Conservation (phyloP, 1,284 basidiomycete species). For the Lentinula novae-zelandiae region DNA sequence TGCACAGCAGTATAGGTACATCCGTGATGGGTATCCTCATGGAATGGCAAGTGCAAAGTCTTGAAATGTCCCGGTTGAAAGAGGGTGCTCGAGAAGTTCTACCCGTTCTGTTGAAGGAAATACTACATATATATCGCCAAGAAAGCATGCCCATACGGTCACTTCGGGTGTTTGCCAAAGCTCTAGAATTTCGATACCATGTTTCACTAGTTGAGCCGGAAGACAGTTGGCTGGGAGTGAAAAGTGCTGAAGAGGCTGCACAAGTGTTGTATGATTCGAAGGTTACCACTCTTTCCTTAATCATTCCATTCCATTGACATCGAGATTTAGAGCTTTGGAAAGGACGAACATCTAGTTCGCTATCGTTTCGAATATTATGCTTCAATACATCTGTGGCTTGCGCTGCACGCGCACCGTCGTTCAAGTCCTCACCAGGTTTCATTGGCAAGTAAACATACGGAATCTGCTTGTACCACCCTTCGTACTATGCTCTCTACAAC, state of each 20-base stretch:
- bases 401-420: constrained; percentile 57
- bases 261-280: constrained; percentile 34
- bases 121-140: constrained; percentile 44
- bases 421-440: constrained; percentile 36
- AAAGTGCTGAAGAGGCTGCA: constrained; percentile 39
- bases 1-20: constrained; percentile 17
- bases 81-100: constrained; percentile 41
- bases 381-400: constrained; percentile 57
- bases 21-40: constrained; percentile 50
- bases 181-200: constrained; percentile 48
- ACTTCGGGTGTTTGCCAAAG: constrained; percentile 47
- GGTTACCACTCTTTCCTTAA: constrained; percentile 29
- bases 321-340: constrained; percentile 26
- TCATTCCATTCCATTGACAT: constrained; percentile 19
- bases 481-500: constrained; percentile 24
- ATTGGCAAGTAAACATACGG: constrained; percentile 41
- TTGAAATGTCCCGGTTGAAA: constrained; percentile 55
- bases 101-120: constrained; percentile 41
- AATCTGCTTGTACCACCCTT: constrained; percentile 48
- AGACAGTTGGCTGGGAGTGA: constrained; percentile 8
- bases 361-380: constrained; percentile 47
- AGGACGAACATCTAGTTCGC: constrained; percentile 34
- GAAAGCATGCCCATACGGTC: constrained; percentile 48
- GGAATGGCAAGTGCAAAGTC: constrained; percentile 53
- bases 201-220: neutral